Percentiles rank a stretch among this genome's conserved stretches.
These are phyloP conservation scores for Rhodamnia rubescens DNA, from an alignment of 345 rosid genomes.

Conservation along the genomic window DNA sequence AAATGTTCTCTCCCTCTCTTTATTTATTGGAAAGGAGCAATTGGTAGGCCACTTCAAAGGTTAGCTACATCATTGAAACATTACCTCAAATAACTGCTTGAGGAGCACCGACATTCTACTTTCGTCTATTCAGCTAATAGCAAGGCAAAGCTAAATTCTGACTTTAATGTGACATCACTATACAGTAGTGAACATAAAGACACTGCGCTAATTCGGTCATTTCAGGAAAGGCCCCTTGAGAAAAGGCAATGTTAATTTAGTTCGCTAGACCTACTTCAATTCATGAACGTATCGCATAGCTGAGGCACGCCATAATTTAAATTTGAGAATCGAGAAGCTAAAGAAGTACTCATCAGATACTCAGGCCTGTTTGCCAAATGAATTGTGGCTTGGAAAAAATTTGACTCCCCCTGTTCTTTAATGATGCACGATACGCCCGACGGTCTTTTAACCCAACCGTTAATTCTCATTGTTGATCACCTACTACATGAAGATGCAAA, in stretches of 20 bases:
- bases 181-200: neutral
- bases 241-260: neutral
- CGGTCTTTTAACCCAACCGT: neutral
- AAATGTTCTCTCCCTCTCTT: neutral
- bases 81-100: no score
- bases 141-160: neutral
- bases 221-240: neutral
- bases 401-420: neutral
- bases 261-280: neutral
- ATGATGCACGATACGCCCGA: neutral
- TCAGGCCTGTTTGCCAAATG: neutral
- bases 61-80: neutral
- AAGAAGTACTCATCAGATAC: neutral
- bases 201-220: neutral
- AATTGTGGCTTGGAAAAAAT: neutral
- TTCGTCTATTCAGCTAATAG: neutral
- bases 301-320: neutral
- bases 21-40: neutral
- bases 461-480: neutral
- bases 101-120: no score
- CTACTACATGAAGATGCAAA: neutral
- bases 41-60: neutral
- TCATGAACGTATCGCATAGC: neutral
- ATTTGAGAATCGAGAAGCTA: neutral
- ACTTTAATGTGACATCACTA: neutral